A percentile compares a stretch with the other conserved stretches of the same genome.
Evolutionary conservation across 768 basidiomycete species (phyloP).

Genomic region (Lepiota brunneoincarnata): DNA sequence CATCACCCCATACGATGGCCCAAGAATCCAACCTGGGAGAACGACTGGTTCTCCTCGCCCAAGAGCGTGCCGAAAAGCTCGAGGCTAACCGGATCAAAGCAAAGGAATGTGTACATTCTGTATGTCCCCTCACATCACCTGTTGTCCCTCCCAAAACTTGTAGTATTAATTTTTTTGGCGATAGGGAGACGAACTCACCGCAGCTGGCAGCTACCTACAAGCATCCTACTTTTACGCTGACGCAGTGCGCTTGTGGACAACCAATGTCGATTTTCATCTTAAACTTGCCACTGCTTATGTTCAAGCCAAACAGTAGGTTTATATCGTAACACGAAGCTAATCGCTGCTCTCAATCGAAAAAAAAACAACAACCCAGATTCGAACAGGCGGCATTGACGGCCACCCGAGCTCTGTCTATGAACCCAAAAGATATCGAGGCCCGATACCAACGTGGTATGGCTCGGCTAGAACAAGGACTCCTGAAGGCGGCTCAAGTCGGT

Average conservation of each 20-base stretch:
- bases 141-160: neutral
- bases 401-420: slow-evolving; percentile 30
- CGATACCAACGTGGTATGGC: slow-evolving; percentile 40
- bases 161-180: too few relatives aligned
- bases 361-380: slow-evolving; percentile 23
- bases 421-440: slow-evolving; percentile 37
- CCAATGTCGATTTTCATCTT: slow-evolving; percentile 31
- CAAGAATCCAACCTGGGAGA: neutral
- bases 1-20: too few relatives aligned
- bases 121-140: neutral
- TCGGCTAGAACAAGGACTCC: slow-evolving; percentile 31
- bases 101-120: neutral
- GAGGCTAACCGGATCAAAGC: neutral
- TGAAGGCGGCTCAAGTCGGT: slow-evolving; percentile 30
- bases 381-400: slow-evolving; percentile 37
- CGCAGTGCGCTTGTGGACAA: slow-evolving; percentile 30
- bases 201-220: slow-evolving; percentile 27
- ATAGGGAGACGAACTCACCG: slow-evolving; percentile 35
- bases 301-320: slow-evolving; percentile 31
- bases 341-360: neutral
- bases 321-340: too few relatives aligned
- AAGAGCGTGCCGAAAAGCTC: neutral
- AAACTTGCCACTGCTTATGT: slow-evolving; percentile 33
- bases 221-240: slow-evolving; percentile 32
- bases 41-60: neutral